Evolutionary conservation across 2,329 filamentous ascomycete genomes (phyloP), one percentile per base, ranked within the genome.

Genomic region (Tympanopsis confertula): DNA sequence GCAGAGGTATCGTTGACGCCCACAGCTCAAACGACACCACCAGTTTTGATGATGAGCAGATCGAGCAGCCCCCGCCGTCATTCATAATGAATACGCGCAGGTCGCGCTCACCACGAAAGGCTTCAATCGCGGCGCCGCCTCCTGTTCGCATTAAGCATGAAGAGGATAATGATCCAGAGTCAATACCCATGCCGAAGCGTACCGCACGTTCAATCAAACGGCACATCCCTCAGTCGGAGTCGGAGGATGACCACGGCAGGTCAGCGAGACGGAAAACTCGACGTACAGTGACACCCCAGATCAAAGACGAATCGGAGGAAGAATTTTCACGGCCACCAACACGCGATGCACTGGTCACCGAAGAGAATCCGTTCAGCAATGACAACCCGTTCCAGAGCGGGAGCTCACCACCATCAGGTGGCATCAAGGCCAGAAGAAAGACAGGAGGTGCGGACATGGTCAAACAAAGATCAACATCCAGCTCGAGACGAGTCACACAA

Each of bases 371-470:
- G 20, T 96, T 96, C 57, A 86, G 82, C 2, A 73, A 80, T 47
- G 86, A 95, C 38, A 96, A 96, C 50, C 88, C 89, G 0, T 96
- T 96, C 54, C 89, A 96, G 56, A 85, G 83, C 52, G 82, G 86
- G 29, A 83, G 79, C 56, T 82, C 85, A 7, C 79, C 85, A 2
- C 58, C 70, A 4, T 54, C 62, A n/a, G 56, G 22, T n/a, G 61
- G 71, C 17, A 61, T 54, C 45, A 61, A 61, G 41, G 67, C 70
- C 32, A 63, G 71, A 44, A 66, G 65, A 48, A 68, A 67, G n/a
- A 52, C 58, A 2, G 64, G 55, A n/a, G 53, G 58, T 15, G 63
- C 67, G 5, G 50, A 48, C 7, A 37, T 47, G 12, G 51, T 55
- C 13, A 54, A 54, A 35, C 61, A 57, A 41, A 66, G 59, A 39